Conservation (phyloP, 2,329 filamentous ascomycete species). For the Epichloe sylvatica region DNA sequence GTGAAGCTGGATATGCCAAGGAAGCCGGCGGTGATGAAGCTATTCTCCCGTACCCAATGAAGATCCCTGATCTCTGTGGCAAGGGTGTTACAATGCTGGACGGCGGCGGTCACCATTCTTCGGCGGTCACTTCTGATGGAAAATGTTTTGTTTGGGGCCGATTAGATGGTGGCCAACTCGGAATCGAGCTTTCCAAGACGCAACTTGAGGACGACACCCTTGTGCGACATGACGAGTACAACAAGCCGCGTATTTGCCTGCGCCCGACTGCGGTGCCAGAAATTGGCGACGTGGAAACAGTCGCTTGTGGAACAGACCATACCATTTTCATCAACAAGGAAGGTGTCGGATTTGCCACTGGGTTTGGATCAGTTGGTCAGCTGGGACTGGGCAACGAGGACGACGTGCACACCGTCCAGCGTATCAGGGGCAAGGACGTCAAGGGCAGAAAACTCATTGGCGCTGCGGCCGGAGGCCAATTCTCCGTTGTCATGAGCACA, state of each 20-base stretch:
- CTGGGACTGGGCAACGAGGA: constrained; percentile 67
- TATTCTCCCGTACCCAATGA: constrained; percentile 56
- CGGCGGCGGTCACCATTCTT: constrained; percentile 63
- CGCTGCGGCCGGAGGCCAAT: constrained; percentile 84
- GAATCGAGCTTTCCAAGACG: constrained; percentile 35
- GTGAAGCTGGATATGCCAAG: constrained; percentile 55
- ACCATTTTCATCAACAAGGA: constrained; percentile 56
- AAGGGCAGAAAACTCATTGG: constrained; percentile 59
- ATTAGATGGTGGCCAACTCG: constrained; percentile 38
- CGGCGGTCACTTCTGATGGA: constrained; percentile 43
- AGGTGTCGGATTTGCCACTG: constrained; percentile 65
- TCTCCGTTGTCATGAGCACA: constrained; percentile 46
- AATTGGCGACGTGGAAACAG: constrained; percentile 37
- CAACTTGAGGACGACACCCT: constrained; percentile 31
- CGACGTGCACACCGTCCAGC: constrained; percentile 61
- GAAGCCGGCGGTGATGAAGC: constrained; percentile 41
- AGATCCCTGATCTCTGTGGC: constrained; percentile 50
- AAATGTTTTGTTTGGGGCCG: constrained; percentile 48
- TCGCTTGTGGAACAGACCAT: constrained; percentile 57
- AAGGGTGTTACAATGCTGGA: constrained; percentile 53
- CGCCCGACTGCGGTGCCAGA: constrained; percentile 15
- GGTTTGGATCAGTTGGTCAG: constrained; percentile 68
- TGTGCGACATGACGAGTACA: constrained; percentile 48
- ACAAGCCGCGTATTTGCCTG: constrained; percentile 33
- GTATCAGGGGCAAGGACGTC: constrained; percentile 75